Evolutionary conservation across 2,329 filamentous ascomycete species (phyloP).

Genomic region (Sporothrix brunneoviolacea): DNA sequence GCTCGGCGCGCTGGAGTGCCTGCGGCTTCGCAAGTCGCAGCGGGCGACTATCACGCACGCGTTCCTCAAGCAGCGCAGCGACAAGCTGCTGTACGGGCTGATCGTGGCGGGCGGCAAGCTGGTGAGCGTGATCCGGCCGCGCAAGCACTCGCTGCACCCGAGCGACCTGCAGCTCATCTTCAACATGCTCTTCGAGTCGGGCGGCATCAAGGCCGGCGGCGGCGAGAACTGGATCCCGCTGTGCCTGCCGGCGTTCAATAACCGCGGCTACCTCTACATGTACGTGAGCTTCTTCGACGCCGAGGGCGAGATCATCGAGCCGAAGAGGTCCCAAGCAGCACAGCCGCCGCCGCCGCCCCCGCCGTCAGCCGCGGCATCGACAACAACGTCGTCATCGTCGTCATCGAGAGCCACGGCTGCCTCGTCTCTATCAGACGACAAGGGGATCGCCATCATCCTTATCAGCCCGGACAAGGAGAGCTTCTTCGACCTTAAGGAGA

Average conservation of each 20-base stretch:
- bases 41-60: constrained; percentile 80
- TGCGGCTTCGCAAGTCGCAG: constrained; percentile 86
- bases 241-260: constrained; percentile 95
- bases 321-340: background rate
- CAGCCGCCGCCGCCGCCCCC: constrained; percentile 29
- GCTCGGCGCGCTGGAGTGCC: constrained; percentile 83
- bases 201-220: constrained; percentile 78
- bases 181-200: constrained; percentile 98
- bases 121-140: constrained; percentile 89
- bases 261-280: constrained; percentile 94
- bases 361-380: constrained; percentile 39
- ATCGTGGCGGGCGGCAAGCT: constrained; percentile 88
- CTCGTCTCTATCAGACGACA: constrained; percentile 34
- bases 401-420: background rate
- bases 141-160: constrained; percentile 90
- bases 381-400: constrained; percentile 32
- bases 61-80: constrained; percentile 69
- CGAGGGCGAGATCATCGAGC: constrained; percentile 28
- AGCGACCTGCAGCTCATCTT: constrained; percentile 95
- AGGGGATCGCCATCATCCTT: constrained; percentile 83
- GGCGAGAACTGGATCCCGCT: constrained; percentile 97
- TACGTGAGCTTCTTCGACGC: constrained; percentile 88
- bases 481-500: constrained; percentile 80
- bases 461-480: constrained; percentile 90
- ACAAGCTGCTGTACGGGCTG: constrained; percentile 81